Evolutionary conservation across 2,329 filamentous ascomycete genomes (phyloP).

Genomic region (Neonectria hederae): DNA sequence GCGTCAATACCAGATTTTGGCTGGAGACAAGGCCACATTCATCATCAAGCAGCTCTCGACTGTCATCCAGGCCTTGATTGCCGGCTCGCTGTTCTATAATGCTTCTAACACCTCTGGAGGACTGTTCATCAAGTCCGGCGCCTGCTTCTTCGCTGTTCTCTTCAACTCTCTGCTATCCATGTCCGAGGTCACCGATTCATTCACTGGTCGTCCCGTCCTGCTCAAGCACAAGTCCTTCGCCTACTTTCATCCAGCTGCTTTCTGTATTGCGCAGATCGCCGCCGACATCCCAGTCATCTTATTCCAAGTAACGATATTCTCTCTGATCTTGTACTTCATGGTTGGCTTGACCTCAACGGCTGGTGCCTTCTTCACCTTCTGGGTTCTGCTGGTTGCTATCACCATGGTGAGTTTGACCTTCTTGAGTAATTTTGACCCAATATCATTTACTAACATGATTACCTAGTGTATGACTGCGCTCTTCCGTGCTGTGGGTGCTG

Average conservation of each 20-base stretch:
- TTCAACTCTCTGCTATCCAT: conserved; percentile 71
- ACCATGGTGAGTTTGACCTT: conserved; percentile 55
- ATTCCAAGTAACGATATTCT: conserved; percentile 67
- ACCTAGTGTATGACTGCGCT: conserved; percentile 64
- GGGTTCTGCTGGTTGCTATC: conserved; percentile 60
- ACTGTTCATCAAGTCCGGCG: conserved; percentile 71
- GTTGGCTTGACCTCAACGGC: conserved; percentile 63
- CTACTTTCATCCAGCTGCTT: conserved; percentile 65
- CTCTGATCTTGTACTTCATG: conserved; percentile 72
- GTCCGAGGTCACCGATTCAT: conserved; percentile 73
- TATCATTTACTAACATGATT: conserved; percentile 8
- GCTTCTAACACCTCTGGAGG: conserved; percentile 66
- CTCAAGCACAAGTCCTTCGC: conserved; percentile 68
- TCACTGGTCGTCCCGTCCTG: conserved; percentile 66
- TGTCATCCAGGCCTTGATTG: conserved; percentile 67
- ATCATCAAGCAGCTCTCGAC: conserved; percentile 69
- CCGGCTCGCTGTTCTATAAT: conserved; percentile 74
- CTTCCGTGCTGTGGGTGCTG: conserved; percentile 65
- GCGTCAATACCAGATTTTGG: conserved; percentile 71
- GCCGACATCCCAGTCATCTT: conserved; percentile 66
- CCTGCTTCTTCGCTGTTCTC: conserved; percentile 71
- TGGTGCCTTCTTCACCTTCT: conserved; percentile 69
- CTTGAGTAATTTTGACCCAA: neutral
- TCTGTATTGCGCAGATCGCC: conserved; percentile 66
- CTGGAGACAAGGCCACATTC: conserved; percentile 71